Base-by-base conservation (phyloP, 305 asterid genomes). In the Fraxinus angustifolia region DNA sequence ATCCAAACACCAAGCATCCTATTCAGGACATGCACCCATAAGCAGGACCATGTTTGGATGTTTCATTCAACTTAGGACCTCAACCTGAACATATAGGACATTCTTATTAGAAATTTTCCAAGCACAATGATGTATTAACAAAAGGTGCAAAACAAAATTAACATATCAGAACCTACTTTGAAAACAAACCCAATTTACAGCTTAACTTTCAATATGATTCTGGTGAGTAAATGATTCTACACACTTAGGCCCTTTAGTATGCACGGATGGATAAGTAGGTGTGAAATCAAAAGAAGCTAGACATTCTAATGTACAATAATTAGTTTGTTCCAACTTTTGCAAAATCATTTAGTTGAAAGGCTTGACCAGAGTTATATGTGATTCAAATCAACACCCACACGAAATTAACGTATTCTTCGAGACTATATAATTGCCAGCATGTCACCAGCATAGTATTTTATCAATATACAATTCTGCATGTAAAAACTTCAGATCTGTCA, bases 41-140 rank as follows among this genome's bases (percentile, higher is more conserved):
- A 94, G 93, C 38, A 94, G 87, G 68, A 94, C 97, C 96, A 94
- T 88, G 87, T 94, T 91, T 34, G 98, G 98, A 87, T 94, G 98
- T 73, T 96, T 85, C 78, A 92, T 94, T 86, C 86, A 79, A 62
- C 97, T 90, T 42, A 94, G 85, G 58, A 92, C 94, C 86, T 91
- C 95, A 30, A 94, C 89, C 97, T 93, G 83, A 77, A 80, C 45
- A 38, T 50, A 31, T 19, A 67, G 19, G 26, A 67, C 74, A 26
- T 12, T 30, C 74, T 67, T 26, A 26, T 26, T 67, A 0, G 8
- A 67, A 67, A 67, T 6, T 67, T 67, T 26, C 8, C 38, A 3
- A 67, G 38, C 74, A 3, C 2, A 28, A 67, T 14, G 74, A 6
- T 67, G 10, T 67, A 11, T 14, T 67, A 8, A 12, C 6, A 0